These are phyloP conservation scores for Plasmodium relictum DNA, from an alignment of 169 alveolate species.

Conservation along the genomic window DNA sequence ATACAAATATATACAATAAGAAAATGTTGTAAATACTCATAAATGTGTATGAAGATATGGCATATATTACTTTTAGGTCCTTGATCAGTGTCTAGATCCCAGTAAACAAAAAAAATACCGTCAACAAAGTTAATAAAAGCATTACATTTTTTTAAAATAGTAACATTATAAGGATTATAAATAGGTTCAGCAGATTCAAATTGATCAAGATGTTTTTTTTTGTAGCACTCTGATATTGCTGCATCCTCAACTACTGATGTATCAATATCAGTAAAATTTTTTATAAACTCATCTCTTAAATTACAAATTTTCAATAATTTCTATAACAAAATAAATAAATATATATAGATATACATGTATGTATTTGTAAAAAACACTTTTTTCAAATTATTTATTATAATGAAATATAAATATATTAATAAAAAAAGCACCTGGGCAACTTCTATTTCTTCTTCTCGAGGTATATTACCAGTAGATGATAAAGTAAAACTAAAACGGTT, in stretches of 20 bases:
- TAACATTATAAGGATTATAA: conserved; percentile 49
- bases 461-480: conserved; percentile 35
- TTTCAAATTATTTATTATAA: neutral
- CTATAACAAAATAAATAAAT: neutral
- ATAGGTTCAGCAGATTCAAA: conserved; percentile 34
- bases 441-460: conserved; percentile 48
- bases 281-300: conserved; percentile 39
- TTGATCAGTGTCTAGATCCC: conserved; percentile 34
- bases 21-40: neutral
- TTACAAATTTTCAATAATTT: conserved; percentile 28
- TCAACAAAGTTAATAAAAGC: conserved; percentile 66
- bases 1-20: neutral
- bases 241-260: conserved; percentile 22
- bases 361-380: no score
- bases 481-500: conserved; percentile 56
- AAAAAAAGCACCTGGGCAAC: conserved; percentile 36
- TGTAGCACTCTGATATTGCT: neutral
- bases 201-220: conserved; percentile 6
- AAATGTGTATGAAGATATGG: neutral
- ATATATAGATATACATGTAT: neutral
- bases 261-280: conserved; percentile 27
- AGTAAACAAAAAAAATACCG: conserved; percentile 59
- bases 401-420: neutral
- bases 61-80: conserved; percentile 58
- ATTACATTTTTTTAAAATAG: conserved; percentile 48